Conservation (phyloP, 176 grass and related monocot species). For the Eremochloa ophiuroides region DNA sequence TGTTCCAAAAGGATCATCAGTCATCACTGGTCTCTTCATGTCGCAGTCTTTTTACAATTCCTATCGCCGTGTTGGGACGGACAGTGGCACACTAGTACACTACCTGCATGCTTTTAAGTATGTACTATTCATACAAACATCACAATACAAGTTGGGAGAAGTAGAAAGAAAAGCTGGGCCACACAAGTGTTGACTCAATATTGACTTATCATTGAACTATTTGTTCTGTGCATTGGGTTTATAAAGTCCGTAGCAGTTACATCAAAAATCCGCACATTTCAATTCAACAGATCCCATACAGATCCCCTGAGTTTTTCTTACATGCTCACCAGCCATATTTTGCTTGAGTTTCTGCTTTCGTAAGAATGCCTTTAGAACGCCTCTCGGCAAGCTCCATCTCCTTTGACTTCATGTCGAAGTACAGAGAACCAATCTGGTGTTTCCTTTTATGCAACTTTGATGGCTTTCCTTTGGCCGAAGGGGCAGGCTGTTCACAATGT, state of each 20-base stretch:
- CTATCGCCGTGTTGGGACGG: background rate
- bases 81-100: too few relatives aligned
- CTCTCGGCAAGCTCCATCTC: constrained; percentile 93
- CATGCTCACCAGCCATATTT: constrained; percentile 90
- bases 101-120: too few relatives aligned
- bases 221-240: background rate
- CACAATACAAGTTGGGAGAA: background rate
- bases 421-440: constrained; percentile 89
- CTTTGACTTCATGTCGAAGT: constrained; percentile 79
- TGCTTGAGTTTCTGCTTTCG: constrained; percentile 89
- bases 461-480: constrained; percentile 78
- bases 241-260: background rate
- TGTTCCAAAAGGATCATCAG: too few relatives aligned
- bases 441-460: constrained; percentile 92
- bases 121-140: background rate
- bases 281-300: background rate
- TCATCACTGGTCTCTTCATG: too few relatives aligned
- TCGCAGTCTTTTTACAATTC: too few relatives aligned
- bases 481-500: constrained; percentile 40
- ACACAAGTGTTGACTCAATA: background rate
- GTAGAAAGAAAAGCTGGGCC: background rate
- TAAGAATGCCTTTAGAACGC: constrained; percentile 82
- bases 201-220: background rate
- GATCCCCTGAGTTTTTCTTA: background rate
- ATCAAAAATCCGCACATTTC: background rate